phyloP scores from a whole-genome alignment of 2,329 filamentous ascomycete genomes.

The Xylaria sp. region DNA sequence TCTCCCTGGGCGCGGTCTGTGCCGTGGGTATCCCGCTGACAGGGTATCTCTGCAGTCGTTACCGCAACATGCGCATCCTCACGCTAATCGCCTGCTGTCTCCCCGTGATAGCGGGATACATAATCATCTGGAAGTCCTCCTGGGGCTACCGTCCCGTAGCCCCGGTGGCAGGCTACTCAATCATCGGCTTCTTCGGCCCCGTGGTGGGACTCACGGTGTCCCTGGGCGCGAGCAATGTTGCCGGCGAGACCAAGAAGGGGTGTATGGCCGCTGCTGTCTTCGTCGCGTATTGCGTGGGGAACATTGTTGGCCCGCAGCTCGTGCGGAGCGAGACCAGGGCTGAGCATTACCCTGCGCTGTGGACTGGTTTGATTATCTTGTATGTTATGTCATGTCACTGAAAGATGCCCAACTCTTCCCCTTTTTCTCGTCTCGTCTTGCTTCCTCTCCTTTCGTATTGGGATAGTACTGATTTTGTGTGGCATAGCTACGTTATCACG shows the following conservation, averaged over 20 bases:
- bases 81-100: constrained; percentile 75
- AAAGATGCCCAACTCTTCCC: background rate
- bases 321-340: constrained; percentile 73
- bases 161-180: constrained; percentile 76
- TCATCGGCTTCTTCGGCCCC: constrained; percentile 78
- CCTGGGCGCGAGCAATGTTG: constrained; percentile 72
- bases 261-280: constrained; percentile 80
- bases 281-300: constrained; percentile 77
- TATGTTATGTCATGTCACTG: constrained; percentile 44
- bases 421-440: background rate
- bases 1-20: constrained; percentile 77
- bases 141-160: constrained; percentile 73
- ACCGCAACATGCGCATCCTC: constrained; percentile 72
- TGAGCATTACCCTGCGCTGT: constrained; percentile 76
- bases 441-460: background rate
- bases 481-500: constrained; percentile 71
- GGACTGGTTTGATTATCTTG: constrained; percentile 74
- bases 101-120: constrained; percentile 79
- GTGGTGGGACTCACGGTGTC: constrained; percentile 71
- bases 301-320: constrained; percentile 80
- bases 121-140: constrained; percentile 76
- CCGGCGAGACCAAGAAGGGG: constrained; percentile 81
- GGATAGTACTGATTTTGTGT: background rate
- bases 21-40: constrained; percentile 73
- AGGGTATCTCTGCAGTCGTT: constrained; percentile 70